These are phyloP conservation scores for Linnemannia exigua DNA, from an alignment of 192 early-diverging fungal species.

Conservation along the genomic window DNA sequence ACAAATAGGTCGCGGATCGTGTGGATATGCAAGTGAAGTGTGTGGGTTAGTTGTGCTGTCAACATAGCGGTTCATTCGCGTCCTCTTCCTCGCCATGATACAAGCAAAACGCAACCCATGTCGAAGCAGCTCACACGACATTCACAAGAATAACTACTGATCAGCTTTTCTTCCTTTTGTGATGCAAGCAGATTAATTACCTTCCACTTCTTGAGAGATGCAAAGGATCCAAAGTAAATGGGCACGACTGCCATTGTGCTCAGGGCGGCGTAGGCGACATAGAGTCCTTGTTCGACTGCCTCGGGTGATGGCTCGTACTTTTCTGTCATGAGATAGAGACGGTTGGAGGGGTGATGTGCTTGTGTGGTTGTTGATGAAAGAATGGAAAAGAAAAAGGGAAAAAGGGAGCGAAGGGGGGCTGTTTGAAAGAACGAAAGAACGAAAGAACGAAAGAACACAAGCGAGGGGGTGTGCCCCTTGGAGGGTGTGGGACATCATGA, in stretches of 20 bases:
- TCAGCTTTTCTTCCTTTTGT: conserved; percentile 4
- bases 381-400: neutral
- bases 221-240: conserved; percentile 89
- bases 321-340: conserved; percentile 31
- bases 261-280: conserved; percentile 89
- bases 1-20: too few relatives aligned
- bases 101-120: too few relatives aligned
- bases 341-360: neutral
- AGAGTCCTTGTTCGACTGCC: conserved; percentile 61
- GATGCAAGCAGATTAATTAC: conserved; percentile 32
- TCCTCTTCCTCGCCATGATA: too few relatives aligned
- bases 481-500: neutral
- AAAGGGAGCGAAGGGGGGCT: neutral
- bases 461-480: neutral
- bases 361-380: conserved; percentile 9
- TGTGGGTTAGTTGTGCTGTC: too few relatives aligned
- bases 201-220: conserved; percentile 75
- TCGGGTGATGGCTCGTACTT: conserved; percentile 54
- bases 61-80: too few relatives aligned
- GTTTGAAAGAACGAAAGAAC: neutral
- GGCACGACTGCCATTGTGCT: conserved; percentile 88
- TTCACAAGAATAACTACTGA: neutral
- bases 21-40: too few relatives aligned
- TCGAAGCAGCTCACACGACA: too few relatives aligned
- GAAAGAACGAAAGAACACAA: neutral